Evolutionary conservation across 495 filamentous ascomycete genomes (phyloP).

Genomic region (Poronia punctata): DNA sequence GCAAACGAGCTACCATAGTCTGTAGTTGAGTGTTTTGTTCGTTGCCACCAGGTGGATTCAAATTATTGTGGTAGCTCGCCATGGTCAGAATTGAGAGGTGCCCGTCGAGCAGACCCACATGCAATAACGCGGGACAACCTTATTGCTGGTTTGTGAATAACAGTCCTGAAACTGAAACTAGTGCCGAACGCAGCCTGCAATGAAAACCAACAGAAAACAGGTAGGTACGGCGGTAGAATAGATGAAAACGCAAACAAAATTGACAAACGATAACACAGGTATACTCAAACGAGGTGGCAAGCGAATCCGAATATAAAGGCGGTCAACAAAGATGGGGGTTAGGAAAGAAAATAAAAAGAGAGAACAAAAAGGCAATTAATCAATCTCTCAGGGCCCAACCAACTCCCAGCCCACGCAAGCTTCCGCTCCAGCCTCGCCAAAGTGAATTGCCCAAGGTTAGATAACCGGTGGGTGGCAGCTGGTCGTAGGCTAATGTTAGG

Average conservation of each 20-base stretch:
- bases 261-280: background rate
- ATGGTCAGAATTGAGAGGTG: conserved; percentile 23
- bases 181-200: conserved; percentile 5
- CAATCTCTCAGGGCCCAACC: background rate
- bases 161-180: too few relatives aligned
- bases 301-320: conserved; percentile 8
- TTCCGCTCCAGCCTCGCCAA: conserved; percentile 7
- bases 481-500: background rate
- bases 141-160: too few relatives aligned
- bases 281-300: too few relatives aligned
- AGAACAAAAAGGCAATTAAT: conserved; percentile 2
- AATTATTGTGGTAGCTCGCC: conserved; percentile 29
- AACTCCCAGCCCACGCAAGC: conserved; percentile 4
- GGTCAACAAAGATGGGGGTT: conserved; percentile 19
- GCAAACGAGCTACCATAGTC: conserved; percentile 24
- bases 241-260: background rate
- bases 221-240: background rate
- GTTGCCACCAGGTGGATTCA: conserved; percentile 29
- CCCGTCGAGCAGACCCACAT: conserved; percentile 6
- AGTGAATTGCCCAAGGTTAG: background rate
- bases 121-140: conserved; percentile 2
- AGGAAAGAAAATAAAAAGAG: conserved; percentile 24
- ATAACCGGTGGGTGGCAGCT: conserved; percentile 2
- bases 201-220: background rate
- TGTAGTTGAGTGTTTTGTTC: conserved; percentile 21